These are phyloP conservation scores for Spathaspora passalidarum DNA, from an alignment of 805 yeast species.

Conservation along the genomic window DNA sequence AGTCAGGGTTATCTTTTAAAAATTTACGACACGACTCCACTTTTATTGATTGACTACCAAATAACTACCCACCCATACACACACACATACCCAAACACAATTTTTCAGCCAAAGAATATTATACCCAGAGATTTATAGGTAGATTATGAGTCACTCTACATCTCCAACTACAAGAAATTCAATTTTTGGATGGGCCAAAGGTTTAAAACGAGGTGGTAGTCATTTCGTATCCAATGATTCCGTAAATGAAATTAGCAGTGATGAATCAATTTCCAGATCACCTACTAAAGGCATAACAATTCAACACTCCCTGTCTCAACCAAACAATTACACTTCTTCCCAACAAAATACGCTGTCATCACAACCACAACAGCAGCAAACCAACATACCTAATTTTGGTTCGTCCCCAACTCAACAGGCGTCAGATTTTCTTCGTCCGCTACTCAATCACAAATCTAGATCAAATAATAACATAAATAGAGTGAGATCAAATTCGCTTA, in stretches of 20 bases:
- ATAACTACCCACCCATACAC: too few species aligned
- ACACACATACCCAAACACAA: not conserved
- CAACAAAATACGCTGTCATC: not conserved
- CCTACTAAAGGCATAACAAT: conserved; percentile 4
- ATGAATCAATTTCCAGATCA: conserved; percentile 8
- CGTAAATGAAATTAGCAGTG: conserved; percentile 29
- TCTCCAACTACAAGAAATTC: conserved; percentile 38
- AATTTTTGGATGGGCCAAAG: conserved; percentile 45
- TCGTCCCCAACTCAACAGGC: conserved; percentile 12
- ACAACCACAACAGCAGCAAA: not conserved
- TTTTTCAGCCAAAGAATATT: not conserved
- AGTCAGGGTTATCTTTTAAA: not conserved
- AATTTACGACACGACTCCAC: conserved; percentile 1
- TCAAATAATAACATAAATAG: conserved; percentile 46
- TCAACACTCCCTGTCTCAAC: conserved; percentile 3
- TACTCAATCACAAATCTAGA: conserved; percentile 48
- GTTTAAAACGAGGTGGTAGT: conserved; percentile 36
- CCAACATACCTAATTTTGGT: conserved; percentile 3
- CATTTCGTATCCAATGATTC: conserved; percentile 36
- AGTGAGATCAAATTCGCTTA: conserved; percentile 35
- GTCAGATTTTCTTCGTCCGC: conserved; percentile 39
- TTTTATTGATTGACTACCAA: not conserved
- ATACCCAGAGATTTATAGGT: not conserved
- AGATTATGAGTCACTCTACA: conserved; percentile 33
- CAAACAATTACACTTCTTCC: conserved; percentile 3